Evolutionary conservation across 1,284 basidiomycete genomes (phyloP).

Genomic region (Cryptococcus sp.): DNA sequence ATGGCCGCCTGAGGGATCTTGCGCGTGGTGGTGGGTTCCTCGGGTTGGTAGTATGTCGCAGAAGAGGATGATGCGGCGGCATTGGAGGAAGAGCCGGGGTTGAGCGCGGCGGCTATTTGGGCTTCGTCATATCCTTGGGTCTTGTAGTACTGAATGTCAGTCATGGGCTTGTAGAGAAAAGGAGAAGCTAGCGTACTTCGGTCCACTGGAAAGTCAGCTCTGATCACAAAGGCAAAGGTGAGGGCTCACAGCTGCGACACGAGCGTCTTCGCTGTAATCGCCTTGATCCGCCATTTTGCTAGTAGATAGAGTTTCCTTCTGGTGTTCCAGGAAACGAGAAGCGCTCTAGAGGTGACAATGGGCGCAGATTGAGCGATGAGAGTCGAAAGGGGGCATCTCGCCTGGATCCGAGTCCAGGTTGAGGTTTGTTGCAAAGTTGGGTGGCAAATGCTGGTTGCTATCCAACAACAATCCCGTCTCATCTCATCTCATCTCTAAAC

Average conservation of each 20-base stretch:
- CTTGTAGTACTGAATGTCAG: conserved; percentile 48
- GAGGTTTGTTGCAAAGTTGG: background rate
- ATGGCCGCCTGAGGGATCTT: conserved; percentile 8
- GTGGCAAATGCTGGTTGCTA: too few species aligned
- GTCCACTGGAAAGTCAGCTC: conserved; percentile 10
- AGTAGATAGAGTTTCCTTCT: too few species aligned
- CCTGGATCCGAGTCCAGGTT: background rate
- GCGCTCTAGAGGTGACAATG: too few species aligned
- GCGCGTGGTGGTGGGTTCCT: conserved; percentile 7
- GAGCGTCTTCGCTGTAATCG: conserved; percentile 9
- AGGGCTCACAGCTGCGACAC: conserved; percentile 10
- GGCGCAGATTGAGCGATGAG: background rate
- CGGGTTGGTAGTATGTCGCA: background rate
- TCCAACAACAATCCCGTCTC: too few species aligned
- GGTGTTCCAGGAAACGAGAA: too few species aligned
- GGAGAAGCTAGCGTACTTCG: conserved; percentile 4
- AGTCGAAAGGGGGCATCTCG: background rate
- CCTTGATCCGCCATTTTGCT: conserved; percentile 7
- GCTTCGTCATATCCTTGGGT: conserved; percentile 43
- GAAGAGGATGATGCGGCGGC: conserved; percentile 1
- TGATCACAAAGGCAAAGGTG: background rate
- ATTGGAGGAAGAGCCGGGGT: conserved; percentile 7
- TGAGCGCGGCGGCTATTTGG: conserved; percentile 25
- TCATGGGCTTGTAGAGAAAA: background rate
- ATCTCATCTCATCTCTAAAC: too few species aligned